These are phyloP conservation scores for Yamadazyma endophytica DNA, from an alignment of 805 yeast genomes.

Conservation along the genomic window DNA sequence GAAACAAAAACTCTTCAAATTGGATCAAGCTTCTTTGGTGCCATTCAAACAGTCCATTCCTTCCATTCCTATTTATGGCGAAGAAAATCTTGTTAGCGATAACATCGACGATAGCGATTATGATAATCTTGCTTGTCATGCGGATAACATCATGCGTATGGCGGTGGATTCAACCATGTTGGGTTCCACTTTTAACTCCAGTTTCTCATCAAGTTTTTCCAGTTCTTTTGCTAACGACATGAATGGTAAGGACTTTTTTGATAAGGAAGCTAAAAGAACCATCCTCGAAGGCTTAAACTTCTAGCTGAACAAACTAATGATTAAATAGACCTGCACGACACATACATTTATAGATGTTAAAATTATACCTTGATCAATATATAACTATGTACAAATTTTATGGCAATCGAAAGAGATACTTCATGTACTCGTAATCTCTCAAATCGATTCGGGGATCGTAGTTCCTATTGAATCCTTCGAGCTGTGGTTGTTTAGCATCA, in stretches of 20 bases:
- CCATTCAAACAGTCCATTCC: conserved; percentile 2
- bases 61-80: conserved; percentile 3
- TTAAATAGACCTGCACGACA: background rate
- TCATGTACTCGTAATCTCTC: conserved; percentile 22
- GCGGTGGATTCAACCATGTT: conserved; percentile 45
- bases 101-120: conserved; percentile 20
- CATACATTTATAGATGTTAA: too few relatives aligned
- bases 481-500: too few relatives aligned
- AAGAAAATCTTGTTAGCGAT: conserved; percentile 2
- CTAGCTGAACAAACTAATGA: background rate
- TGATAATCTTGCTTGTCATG: conserved; percentile 44
- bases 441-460: conserved; percentile 17
- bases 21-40: conserved; percentile 13
- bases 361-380: too few relatives aligned
- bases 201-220: conserved; percentile 33
- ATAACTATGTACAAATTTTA: conserved; percentile 1
- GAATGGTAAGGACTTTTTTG: conserved; percentile 14
- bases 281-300: conserved; percentile 14
- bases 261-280: conserved; percentile 13
- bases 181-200: conserved; percentile 35
- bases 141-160: conserved; percentile 43
- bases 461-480: conserved; percentile 11
- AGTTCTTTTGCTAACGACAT: conserved; percentile 26
- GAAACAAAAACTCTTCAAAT: conserved; percentile 11
- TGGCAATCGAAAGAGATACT: conserved; percentile 10